A percentile compares a stretch with the other conserved stretches of the same genome.
These are phyloP conservation scores for Sicyos baderoa DNA, from an alignment of 306 rosid genomes.

Conservation along the genomic window DNA sequence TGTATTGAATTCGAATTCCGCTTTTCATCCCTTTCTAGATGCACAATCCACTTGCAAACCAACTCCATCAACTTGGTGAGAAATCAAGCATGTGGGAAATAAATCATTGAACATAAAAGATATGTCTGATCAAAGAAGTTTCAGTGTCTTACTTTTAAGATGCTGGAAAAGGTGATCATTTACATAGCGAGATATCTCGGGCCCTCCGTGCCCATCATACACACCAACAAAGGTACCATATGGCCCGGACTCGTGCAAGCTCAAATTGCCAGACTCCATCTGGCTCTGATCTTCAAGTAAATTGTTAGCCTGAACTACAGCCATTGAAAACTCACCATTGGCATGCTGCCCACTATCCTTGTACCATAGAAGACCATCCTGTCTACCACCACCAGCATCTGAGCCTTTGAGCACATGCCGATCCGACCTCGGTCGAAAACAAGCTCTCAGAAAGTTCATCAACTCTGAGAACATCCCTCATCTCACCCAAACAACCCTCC, in stretches of 20 bases:
- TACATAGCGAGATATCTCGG: constrained; percentile 55
- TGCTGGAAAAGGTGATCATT: constrained; percentile 52
- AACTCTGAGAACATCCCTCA: constrained; percentile 72
- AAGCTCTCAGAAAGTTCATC: constrained; percentile 53
- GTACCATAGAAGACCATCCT: constrained; percentile 63
- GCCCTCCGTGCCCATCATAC: constrained; percentile 69
- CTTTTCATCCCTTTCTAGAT: constrained; percentile 7
- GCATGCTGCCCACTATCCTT: constrained; percentile 55
- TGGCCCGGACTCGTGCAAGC: constrained; percentile 49
- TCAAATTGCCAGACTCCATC: constrained; percentile 54
- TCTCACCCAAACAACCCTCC: constrained; percentile 48
- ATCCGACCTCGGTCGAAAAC: constrained; percentile 55
- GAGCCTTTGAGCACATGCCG: constrained; percentile 28
- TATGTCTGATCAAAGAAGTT: background rate
- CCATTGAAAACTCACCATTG: constrained; percentile 61
- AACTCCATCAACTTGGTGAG: constrained; percentile 3
- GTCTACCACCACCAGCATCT: constrained; percentile 53
- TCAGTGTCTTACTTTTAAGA: constrained; percentile 47
- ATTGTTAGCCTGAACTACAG: constrained; percentile 65
- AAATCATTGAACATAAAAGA: background rate
- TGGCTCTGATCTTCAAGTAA: constrained; percentile 68
- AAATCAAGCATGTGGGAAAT: constrained; percentile 8
- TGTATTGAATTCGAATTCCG: background rate
- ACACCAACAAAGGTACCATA: constrained; percentile 52
- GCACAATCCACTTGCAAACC: constrained; percentile 15